Evolutionary conservation across 176 grass and related monocot genomes (phyloP).

Genomic region (Oryza meyeriana): DNA sequence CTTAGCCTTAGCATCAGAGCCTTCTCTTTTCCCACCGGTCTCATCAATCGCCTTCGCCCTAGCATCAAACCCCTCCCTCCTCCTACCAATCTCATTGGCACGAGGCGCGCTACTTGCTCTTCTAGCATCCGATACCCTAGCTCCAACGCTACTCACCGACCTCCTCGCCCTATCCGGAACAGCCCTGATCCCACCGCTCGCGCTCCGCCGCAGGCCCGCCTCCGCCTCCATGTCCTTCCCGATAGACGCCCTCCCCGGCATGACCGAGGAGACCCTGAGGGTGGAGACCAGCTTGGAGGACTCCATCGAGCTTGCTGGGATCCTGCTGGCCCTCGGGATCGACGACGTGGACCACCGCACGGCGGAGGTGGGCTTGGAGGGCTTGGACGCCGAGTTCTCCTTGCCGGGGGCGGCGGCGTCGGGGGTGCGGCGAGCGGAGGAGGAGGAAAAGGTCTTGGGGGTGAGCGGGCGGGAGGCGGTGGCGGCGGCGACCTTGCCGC

Average conservation of each 20-base stretch:
- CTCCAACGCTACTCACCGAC: slow-evolving; percentile 32
- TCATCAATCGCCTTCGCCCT: slow-evolving; percentile 23
- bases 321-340: slow-evolving; percentile 66
- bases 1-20: slow-evolving; percentile 34
- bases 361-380: slow-evolving; percentile 29
- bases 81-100: slow-evolving; percentile 3
- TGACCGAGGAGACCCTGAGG: slow-evolving; percentile 32
- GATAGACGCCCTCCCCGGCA: slow-evolving; percentile 41
- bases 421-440: slow-evolving; percentile 33
- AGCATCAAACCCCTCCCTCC: slow-evolving; percentile 26
- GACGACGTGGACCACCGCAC: slow-evolving; percentile 86
- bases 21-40: slow-evolving; percentile 43
- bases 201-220: slow-evolving; percentile 41
- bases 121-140: slow-evolving; percentile 22
- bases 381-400: slow-evolving; percentile 46
- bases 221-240: slow-evolving; percentile 48
- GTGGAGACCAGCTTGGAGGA: slow-evolving; percentile 40
- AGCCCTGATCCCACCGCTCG: slow-evolving; percentile 52
- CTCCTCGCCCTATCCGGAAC: slow-evolving; percentile 49
- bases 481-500: slow-evolving; percentile 36
- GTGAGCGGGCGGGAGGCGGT: slow-evolving; percentile 43
- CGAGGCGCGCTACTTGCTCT: slow-evolving; percentile 14
- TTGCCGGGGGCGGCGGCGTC: slow-evolving; percentile 28
- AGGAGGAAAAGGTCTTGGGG: slow-evolving; percentile 33
- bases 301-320: slow-evolving; percentile 53